phyloP scores from a whole-genome alignment of 116 monocot genomes.

The Phalaenopsis hybrid region DNA sequence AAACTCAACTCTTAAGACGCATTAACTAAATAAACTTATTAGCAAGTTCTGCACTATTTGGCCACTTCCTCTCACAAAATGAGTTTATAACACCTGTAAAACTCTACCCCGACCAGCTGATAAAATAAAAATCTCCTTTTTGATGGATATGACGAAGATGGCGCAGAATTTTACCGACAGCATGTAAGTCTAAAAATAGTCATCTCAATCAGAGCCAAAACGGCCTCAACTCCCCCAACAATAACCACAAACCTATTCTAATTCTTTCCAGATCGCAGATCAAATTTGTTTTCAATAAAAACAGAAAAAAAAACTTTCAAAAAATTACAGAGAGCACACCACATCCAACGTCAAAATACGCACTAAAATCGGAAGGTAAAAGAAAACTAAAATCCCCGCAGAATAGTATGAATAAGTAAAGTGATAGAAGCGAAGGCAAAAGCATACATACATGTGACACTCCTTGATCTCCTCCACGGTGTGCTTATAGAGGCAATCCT shows the following conservation, averaged over 20 bases:
- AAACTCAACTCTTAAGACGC: neutral
- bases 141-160: too few species aligned
- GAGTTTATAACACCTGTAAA: too few species aligned
- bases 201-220: neutral
- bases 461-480: constrained; percentile 95
- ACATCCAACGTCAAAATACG: neutral
- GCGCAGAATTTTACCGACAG: too few species aligned
- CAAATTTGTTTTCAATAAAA: neutral
- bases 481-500: constrained; percentile 96
- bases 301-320: neutral
- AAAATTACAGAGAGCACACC: neutral
- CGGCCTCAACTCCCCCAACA: neutral
- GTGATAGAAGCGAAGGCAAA: neutral
- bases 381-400: neutral
- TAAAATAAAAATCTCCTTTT: too few species aligned
- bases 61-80: neutral
- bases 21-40: neutral
- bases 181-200: neutral
- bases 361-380: neutral
- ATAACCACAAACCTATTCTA: neutral
- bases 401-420: neutral
- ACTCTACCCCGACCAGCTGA: too few species aligned
- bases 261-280: neutral
- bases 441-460: constrained; percentile 85
- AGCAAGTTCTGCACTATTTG: neutral